These are phyloP conservation scores for Curvularia sp. DNA, from an alignment of 2,329 filamentous ascomycete species.

Conservation along the genomic window DNA sequence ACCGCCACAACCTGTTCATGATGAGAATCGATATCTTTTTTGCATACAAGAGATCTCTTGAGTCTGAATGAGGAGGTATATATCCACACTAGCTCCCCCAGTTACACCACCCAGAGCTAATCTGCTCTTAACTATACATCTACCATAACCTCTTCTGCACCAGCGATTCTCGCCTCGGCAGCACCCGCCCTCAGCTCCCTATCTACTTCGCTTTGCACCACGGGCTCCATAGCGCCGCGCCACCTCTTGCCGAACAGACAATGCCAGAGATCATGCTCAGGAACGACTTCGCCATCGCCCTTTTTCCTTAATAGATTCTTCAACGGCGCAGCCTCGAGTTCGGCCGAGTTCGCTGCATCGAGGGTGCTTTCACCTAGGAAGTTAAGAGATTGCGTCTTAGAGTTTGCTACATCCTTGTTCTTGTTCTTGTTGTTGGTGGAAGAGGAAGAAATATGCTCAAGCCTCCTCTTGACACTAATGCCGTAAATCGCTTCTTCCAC, in stretches of 20 bases:
- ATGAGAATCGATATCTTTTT: neutral
- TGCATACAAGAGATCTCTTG: neutral
- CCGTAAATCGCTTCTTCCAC: constrained; percentile 93
- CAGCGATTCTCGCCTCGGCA: constrained; percentile 52
- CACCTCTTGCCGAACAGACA: constrained; percentile 76
- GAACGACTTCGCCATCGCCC: constrained; percentile 79
- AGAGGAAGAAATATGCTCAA: constrained; percentile 73
- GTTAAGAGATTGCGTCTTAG: neutral
- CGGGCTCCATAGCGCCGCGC: constrained; percentile 31
- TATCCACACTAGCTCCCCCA: neutral
- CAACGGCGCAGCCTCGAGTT: constrained; percentile 77
- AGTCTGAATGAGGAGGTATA: neutral
- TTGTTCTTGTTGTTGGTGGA: neutral
- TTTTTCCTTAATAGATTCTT: constrained; percentile 74
- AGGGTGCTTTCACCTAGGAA: constrained; percentile 63
- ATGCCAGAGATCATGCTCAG: constrained; percentile 81
- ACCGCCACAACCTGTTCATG: neutral
- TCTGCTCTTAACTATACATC: neutral
- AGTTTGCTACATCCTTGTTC: neutral
- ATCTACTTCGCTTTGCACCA: constrained; percentile 55
- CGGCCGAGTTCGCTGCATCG: constrained; percentile 83
- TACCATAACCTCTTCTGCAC: neutral
- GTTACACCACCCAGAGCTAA: neutral
- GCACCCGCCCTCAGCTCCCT: constrained; percentile 63
- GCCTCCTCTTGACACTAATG: constrained; percentile 77